Base-by-base conservation (phyloP, 1,284 basidiomycete genomes). In the Mycena sp. region DNA sequence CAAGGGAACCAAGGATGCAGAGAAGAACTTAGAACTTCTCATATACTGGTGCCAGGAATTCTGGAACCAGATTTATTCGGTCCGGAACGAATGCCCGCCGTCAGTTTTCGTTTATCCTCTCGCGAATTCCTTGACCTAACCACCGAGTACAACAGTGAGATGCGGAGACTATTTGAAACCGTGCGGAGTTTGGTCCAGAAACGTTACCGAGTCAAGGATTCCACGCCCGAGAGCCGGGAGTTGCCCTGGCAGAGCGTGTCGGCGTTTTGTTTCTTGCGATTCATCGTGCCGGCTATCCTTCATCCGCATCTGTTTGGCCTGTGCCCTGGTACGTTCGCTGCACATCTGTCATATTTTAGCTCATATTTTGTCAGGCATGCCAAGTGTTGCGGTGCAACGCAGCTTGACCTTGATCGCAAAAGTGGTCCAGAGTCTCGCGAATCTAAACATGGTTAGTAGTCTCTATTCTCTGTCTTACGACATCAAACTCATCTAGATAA, bases 201-300 rank as follows among this genome's bases (percentile, higher is more conserved):
- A 70, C 86, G 88, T 44, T 92, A 92, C 78, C 82, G 83, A 64
- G 78, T 80, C 41, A 83, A 84, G 46, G 79, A 80, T 48, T 77
- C 79, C 20, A 77, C 82, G 22, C 85, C 86, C 34, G 81, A 83
- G 62, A 88, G 86, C 75, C 83, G 82, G 62, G 86, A 91, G 56
- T 83, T 94, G 54, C 91, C 89, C 44, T 91, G 88, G 87, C 94
- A 95, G 79, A 91, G 92, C 77, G 93, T 96, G 56, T 94, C 93
- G 54, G 94, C 94, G 0, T 96, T 96, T 79, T 90, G 92, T 77
- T 96, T 96, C 79, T 85, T 96, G 48, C 88, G 94, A 59, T 95
- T 96, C 80, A 91, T 96, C 76, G 91, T 94, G 22, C 94, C 93
- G 55, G 92, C 91, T 34, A 92, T 95, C 68, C 84, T 95, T 25